These are phyloP conservation scores for Bremia lactucae DNA, from an alignment of 352 stramenopile species.

Conservation along the genomic window DNA sequence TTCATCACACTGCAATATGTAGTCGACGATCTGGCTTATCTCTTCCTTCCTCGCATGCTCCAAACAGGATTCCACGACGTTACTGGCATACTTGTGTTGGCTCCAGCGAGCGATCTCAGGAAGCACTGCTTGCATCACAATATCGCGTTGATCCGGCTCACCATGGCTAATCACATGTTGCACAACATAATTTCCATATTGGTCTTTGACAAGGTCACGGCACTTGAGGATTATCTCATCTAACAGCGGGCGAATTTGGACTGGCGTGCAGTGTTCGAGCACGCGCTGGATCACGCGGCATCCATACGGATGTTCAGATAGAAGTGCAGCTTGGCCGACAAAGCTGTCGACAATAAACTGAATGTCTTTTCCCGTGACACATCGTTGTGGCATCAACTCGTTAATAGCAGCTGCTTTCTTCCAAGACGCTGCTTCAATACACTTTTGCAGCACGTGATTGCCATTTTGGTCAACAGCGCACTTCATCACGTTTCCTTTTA, in stretches of 20 bases:
- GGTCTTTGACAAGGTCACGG: conserved; percentile 86
- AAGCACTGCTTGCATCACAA: conserved; percentile 81
- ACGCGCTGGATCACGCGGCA: conserved; percentile 97
- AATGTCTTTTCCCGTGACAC: conserved; percentile 81
- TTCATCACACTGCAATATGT: conserved; percentile 69
- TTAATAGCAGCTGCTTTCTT: conserved; percentile 19
- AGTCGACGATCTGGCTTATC: conserved; percentile 67
- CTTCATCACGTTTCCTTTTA: conserved; percentile 75
- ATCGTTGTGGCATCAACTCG: conserved; percentile 12
- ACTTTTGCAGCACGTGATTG: conserved; percentile 99
- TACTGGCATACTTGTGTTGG: conserved; percentile 93
- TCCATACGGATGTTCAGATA: conserved; percentile 96
- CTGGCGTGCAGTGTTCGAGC: conserved; percentile 89
- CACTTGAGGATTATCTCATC: conserved; percentile 90
- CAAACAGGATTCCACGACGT: conserved; percentile 93
- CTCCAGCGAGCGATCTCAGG: conserved; percentile 85
- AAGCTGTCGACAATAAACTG: conserved; percentile 98
- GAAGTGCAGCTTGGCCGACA: conserved; percentile 77
- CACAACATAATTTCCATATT: conserved; percentile 99
- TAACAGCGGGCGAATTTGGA: conserved; percentile 88
- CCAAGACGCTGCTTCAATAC: conserved; percentile 86
- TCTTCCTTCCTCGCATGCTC: conserved; percentile 80
- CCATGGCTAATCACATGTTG: conserved; percentile 96
- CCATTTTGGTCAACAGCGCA: conserved; percentile 97
- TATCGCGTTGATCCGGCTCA: conserved; percentile 58